phyloP scores from a whole-genome alignment of 805 yeast genomes.

The Starmerella sp. region DNA sequence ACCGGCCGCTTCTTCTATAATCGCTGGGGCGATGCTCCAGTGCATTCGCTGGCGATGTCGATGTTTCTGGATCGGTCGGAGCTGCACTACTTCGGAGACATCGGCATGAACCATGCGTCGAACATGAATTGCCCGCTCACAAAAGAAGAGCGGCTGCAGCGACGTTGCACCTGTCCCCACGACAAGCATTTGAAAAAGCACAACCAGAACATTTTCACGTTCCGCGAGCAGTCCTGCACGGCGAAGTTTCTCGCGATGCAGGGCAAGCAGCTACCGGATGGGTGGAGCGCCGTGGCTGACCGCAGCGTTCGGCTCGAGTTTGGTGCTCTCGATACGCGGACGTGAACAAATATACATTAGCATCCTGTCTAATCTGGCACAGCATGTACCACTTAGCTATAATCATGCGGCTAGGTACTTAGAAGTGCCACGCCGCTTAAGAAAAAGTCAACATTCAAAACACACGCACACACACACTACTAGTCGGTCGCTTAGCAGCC shows the following conservation, averaged over 20 bases:
- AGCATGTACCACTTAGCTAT: no score
- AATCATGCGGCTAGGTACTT: no score
- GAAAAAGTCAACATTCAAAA: no score
- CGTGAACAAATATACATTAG: not conserved
- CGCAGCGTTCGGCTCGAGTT: not conserved
- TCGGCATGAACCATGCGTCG: constrained; percentile 64
- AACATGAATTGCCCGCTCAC: constrained; percentile 59
- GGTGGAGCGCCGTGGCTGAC: constrained; percentile 11
- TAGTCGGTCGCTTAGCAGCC: no score
- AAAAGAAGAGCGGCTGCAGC: constrained; percentile 4
- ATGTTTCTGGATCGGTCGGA: constrained; percentile 57
- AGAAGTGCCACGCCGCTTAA: no score
- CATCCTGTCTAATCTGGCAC: not conserved
- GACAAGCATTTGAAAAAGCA: not conserved
- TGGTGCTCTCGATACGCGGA: not conserved
- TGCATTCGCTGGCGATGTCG: constrained; percentile 78
- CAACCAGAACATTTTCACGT: constrained; percentile 13
- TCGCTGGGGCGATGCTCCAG: constrained; percentile 97
- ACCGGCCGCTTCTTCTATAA: constrained; percentile 80
- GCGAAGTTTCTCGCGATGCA: constrained; percentile 10
- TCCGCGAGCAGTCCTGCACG: constrained; percentile 9
- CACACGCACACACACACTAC: no score
- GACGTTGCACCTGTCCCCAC: constrained; percentile 11
- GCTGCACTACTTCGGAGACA: constrained; percentile 82
- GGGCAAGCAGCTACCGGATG: constrained; percentile 1